A percentile compares a stretch with the other conserved stretches of the same genome.
Evolutionary conservation across 2,329 filamentous ascomycete species (phyloP).

Genomic region (Pseudodiploospora longispora): DNA sequence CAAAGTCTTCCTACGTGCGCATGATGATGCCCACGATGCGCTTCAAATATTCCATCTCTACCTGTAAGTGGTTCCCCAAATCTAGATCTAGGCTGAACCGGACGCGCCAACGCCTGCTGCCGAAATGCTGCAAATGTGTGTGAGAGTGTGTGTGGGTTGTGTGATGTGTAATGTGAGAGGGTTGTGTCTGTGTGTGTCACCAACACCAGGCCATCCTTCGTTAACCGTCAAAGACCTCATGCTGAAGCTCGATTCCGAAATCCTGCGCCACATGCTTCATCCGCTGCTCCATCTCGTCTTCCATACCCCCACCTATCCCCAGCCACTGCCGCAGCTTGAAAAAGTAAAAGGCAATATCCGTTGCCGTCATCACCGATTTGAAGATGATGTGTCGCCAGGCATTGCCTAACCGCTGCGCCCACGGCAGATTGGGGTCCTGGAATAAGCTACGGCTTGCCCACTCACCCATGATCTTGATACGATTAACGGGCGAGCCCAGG

Average conservation of each 20-base stretch:
- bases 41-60: too few species aligned
- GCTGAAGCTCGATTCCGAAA: constrained; percentile 84
- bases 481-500: constrained; percentile 80
- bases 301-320: constrained; percentile 75
- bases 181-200: too few species aligned
- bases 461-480: constrained; percentile 85
- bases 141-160: too few species aligned
- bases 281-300: constrained; percentile 82
- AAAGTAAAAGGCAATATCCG: constrained; percentile 77
- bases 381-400: constrained; percentile 77
- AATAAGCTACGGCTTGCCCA: constrained; percentile 85
- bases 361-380: constrained; percentile 62
- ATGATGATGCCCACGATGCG: too few species aligned
- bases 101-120: constrained; percentile 5
- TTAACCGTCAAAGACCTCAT: constrained; percentile 79
- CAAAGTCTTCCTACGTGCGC: too few species aligned
- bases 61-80: too few species aligned
- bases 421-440: constrained; percentile 58
- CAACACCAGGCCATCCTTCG: too few species aligned
- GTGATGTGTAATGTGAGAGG: too few species aligned
- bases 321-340: constrained; percentile 70
- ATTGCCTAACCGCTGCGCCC: constrained; percentile 56
- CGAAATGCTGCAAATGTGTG: background rate
- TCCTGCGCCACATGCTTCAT: constrained; percentile 87
- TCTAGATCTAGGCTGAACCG: too few species aligned